Base-by-base conservation (phyloP, 2,329 filamentous ascomycete species). In the Arthrobotrys musiformis region DNA sequence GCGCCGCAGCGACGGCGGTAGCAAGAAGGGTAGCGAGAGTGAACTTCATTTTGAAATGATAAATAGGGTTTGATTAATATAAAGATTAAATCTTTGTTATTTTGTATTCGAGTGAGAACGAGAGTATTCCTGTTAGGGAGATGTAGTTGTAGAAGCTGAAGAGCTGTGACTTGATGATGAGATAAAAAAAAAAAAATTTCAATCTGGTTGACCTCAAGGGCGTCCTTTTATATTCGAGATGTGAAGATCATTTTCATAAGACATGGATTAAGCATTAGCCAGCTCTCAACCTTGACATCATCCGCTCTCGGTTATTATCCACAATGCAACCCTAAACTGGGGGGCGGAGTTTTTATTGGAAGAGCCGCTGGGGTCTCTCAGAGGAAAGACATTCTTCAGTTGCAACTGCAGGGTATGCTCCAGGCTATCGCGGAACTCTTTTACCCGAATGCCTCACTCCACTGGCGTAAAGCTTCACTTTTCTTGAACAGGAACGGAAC, bases 281-380 rank as follows among this genome's bases (percentile, higher is more conserved):
- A 24, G 44, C 19, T 15, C n/a, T 42, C 15, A 48, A 24, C 19
- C 50, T 70, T 76, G 72, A 70, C 73, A 70, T 77, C 66, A 77
- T 60, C 40, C 42, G 37, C 60, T 37, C 54, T 67, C 56, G 58
- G 37, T 33, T 48, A 37, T 48, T 28, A 37, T 64, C 24, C 37
- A 28, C 30, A 70, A 77, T 77, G 73, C 66, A 77, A 77, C 73
- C 66, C 44, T 62, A 66, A n/a, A 61, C 42, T 28, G 46, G 66
- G 44, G 37, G 58, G 50, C 15, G 9, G 46, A 63, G 35, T 17
- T 42, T 24, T 11, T 30, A 19, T 40, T 66, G 8, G 28, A 44
- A 26, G 24, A 22, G 28, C 48, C 60, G 26, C 40, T 54, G 33
- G 28, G 4, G 26, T 33, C 24, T 37, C 50, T 58, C 48, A 58